A percentile compares a stretch with the other conserved stretches of the same genome.
Evolutionary conservation across 306 rosid genomes (phyloP).

Genomic region (Pyrus betulifolia): DNA sequence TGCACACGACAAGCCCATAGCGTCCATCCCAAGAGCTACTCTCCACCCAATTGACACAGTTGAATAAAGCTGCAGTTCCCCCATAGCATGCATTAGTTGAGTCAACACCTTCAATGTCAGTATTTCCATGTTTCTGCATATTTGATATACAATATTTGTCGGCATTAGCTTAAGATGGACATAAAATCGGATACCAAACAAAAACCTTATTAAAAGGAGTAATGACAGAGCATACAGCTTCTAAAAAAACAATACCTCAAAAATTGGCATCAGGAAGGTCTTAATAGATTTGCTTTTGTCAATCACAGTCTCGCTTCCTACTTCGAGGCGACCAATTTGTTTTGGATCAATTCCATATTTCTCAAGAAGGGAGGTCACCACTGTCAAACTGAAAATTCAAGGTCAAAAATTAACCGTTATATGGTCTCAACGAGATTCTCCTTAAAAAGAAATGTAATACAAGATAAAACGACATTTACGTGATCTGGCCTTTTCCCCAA

Average conservation of each 20-base stretch:
- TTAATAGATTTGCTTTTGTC: slow-evolving; percentile 99
- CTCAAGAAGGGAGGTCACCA: slow-evolving; percentile 73
- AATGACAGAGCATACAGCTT: background rate
- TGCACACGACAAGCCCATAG: slow-evolving; percentile 94
- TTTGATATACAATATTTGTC: slow-evolving; percentile 8
- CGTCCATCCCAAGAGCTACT: slow-evolving; percentile 99
- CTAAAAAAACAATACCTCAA: slow-evolving; percentile 54
- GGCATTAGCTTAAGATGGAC: background rate
- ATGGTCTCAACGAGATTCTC: slow-evolving; percentile 2
- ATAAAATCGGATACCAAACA: background rate
- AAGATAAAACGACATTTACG: background rate
- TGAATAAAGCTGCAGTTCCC: slow-evolving; percentile 95
- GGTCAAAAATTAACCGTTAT: slow-evolving; percentile 18
- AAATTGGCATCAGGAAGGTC: slow-evolving; percentile 95
- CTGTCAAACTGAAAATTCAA: slow-evolving; percentile 79
- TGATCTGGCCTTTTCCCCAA: background rate
- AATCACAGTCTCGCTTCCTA: slow-evolving; percentile 96
- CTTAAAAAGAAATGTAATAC: background rate
- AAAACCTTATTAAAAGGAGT: background rate
- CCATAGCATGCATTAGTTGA: slow-evolving; percentile 98
- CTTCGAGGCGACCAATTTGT: slow-evolving; percentile 98
- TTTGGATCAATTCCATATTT: slow-evolving; percentile 80
- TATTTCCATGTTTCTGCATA: slow-evolving; percentile 72
- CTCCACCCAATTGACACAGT: slow-evolving; percentile 98
- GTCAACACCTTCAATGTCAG: slow-evolving; percentile 94